Conservation (phyloP, 176 grass and related monocot genomes). For the Carex myosuroides region DNA sequence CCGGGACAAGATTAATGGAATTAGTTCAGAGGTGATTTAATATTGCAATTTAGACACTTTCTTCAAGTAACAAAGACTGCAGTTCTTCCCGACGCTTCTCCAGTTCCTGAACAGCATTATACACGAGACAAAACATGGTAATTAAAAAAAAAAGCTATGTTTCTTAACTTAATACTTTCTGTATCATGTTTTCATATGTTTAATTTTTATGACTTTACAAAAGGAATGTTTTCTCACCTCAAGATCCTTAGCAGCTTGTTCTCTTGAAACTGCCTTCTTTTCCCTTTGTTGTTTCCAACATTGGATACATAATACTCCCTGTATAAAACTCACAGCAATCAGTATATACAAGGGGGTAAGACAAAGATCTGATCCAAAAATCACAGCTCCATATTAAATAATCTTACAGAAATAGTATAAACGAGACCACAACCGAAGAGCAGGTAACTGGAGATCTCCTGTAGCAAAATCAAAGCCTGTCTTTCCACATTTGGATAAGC, state of each 20-base stretch:
- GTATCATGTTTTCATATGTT: neutral
- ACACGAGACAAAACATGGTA: neutral
- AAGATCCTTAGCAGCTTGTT: slow-evolving; percentile 77
- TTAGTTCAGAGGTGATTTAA: neutral
- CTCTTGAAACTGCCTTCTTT: slow-evolving; percentile 60
- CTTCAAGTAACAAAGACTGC: slow-evolving; percentile 60
- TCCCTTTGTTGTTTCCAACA: slow-evolving; percentile 59
- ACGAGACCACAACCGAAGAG: slow-evolving; percentile 81
- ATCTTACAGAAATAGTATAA: slow-evolving; percentile 73
- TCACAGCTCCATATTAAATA: slow-evolving; percentile 17
- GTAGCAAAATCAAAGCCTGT: slow-evolving; percentile 62
- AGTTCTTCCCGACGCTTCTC: slow-evolving; percentile 78
- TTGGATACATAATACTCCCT: slow-evolving; percentile 86
- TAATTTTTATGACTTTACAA: neutral
- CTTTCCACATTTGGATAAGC: slow-evolving; percentile 54
- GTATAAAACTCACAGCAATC: slow-evolving; percentile 25
- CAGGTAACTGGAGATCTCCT: slow-evolving; percentile 85
- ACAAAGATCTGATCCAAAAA: neutral
- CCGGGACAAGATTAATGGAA: neutral
- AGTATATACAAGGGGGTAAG: slow-evolving; percentile 1
- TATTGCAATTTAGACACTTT: slow-evolving; percentile 34
- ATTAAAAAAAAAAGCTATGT: neutral
- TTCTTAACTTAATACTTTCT: neutral
- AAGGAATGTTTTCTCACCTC: slow-evolving; percentile 35
- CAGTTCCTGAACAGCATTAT: slow-evolving; percentile 58